Percentiles rank a stretch among this genome's conserved stretches.
These are phyloP conservation scores for Tetradesmus lagerheimii DNA, from an alignment of 139 green algal species.

Conservation along the genomic window DNA sequence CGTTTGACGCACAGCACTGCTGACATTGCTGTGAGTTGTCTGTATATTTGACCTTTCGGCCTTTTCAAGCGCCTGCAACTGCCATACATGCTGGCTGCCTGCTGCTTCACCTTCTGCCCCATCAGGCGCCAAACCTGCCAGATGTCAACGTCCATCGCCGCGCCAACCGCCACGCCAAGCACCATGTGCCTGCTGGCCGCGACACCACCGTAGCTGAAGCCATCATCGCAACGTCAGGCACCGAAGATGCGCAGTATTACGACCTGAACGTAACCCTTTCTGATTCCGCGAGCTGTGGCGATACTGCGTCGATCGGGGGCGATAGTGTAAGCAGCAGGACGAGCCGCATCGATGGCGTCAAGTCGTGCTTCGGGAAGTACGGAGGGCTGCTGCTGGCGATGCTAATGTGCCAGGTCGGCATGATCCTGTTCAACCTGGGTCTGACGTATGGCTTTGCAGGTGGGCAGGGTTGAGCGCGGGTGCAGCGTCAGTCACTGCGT, in stretches of 20 bases:
- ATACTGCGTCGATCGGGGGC: background rate
- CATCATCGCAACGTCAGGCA: background rate
- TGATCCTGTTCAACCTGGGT: slow-evolving; percentile 66
- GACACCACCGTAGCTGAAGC: background rate
- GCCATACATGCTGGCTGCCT: too few relatives aligned
- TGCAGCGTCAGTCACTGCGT: background rate
- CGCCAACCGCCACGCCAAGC: background rate
- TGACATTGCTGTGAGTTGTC: too few relatives aligned
- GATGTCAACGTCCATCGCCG: background rate
- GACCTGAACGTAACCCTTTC: background rate
- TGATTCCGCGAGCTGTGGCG: background rate
- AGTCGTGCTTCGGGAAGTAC: background rate
- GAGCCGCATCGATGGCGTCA: background rate
- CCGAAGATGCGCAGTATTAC: background rate
- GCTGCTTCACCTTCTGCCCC: background rate
- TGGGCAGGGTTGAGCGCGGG: background rate
- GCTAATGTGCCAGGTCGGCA: slow-evolving; percentile 52
- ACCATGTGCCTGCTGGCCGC: background rate
- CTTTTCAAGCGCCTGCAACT: background rate
- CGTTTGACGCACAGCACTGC: too few relatives aligned
- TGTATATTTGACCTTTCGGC: too few relatives aligned
- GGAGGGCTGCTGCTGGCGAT: slow-evolving; percentile 37
- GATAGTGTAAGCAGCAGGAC: background rate
- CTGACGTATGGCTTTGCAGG: slow-evolving; percentile 11
- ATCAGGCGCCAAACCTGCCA: too few relatives aligned